A percentile compares a stretch with the other conserved stretches of the same genome.
These are phyloP conservation scores for Penicillium ochrochloron DNA, from an alignment of 495 filamentous ascomycete genomes.

Conservation along the genomic window DNA sequence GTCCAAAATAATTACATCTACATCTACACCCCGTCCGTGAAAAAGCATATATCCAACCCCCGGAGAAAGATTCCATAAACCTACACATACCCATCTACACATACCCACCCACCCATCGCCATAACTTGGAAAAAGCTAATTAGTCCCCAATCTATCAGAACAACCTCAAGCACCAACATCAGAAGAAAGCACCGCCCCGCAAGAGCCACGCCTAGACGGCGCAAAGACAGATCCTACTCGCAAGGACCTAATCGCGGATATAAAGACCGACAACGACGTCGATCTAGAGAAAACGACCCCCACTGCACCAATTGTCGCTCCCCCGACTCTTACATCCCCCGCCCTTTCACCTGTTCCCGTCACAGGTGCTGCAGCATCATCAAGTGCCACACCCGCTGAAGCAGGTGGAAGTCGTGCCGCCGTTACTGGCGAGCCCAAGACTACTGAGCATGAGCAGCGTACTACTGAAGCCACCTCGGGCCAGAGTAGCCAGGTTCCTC, in stretches of 20 bases:
- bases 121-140: neutral
- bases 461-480: constrained; percentile 7
- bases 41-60: neutral
- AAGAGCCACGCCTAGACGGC: constrained; percentile 21
- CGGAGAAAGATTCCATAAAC: neutral
- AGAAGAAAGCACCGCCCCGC: constrained; percentile 32
- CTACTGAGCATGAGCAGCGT: constrained; percentile 20
- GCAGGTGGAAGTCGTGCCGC: neutral
- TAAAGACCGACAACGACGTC: constrained; percentile 6
- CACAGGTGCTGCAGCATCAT: neutral
- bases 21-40: neutral
- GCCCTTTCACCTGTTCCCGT: neutral
- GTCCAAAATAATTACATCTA: constrained; percentile 10
- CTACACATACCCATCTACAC: neutral
- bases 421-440: neutral
- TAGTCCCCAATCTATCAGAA: constrained; percentile 21
- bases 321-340: neutral
- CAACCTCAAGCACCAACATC: constrained; percentile 38
- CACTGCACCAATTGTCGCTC: neutral
- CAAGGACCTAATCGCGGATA: neutral
- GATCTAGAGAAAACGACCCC: neutral
- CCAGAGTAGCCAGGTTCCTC: neutral
- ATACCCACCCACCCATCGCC: neutral
- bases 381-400: neutral
- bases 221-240: constrained; percentile 18